Base-by-base conservation (phyloP, 2,329 filamentous ascomycete species). In the Xylariaceae sp. region DNA sequence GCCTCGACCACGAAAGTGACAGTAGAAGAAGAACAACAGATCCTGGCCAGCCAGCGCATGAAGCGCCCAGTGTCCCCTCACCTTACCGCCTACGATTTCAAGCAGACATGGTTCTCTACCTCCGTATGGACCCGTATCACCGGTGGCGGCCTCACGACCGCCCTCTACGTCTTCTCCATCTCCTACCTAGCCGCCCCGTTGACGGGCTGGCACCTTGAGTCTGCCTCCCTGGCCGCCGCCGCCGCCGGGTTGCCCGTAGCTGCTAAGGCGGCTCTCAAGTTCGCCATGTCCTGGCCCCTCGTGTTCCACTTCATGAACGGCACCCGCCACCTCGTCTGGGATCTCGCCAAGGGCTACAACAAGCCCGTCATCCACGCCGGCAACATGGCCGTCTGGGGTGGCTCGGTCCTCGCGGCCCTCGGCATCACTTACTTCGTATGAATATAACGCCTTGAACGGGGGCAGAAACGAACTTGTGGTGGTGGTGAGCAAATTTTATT, bases 61-160 rank as follows among this genome's bases (percentile, higher is more conserved):
- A 67, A 74, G 58, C 89, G 89, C 36, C 89, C 89, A 60, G 74
- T 95, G 55, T 76, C 87, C 31, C 89, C 89, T 39, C 88, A 96
- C 62, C 78, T 96, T 48, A 63, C 68, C 58, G 89, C 94, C 76
- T 96, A 96, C 80, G 76, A 79, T 63, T 77, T 83, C 44, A 80
- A 87, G 65, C 85, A 96, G 68, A 92, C 87, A 54, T 95, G 82
- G 83, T 82, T 86, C 64, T 73, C 74, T 52, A 81, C 80, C 53
- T 79, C 71, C 41, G 73, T 74, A 51, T 74, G 86, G 66, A 85
- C 88, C 70, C 88, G 89, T 57, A 79, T 95, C 68, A 90, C 87
- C n/a, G 89, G 87, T 56, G 67, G 74, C 59, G 64, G 73, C 44
- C 74, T 94, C 51, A 82, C 81, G 44, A 85, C 83, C 49, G 66